These are phyloP conservation scores for Syncephalastrum sp. DNA, from an alignment of 371 early-diverging fungal genomes.

Conservation along the genomic window DNA sequence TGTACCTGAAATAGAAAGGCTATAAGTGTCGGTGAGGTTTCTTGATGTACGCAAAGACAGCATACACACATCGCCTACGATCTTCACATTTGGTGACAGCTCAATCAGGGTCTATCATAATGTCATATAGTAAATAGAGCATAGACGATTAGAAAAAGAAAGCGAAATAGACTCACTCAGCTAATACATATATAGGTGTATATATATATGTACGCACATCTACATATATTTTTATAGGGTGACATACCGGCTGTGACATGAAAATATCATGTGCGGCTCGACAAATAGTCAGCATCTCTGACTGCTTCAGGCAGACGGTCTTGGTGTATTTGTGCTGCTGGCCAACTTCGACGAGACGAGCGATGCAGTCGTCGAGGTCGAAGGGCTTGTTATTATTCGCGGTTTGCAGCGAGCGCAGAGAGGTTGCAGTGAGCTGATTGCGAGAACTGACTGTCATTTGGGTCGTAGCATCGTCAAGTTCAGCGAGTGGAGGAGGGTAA, in stretches of 20 bases:
- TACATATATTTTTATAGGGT: not conserved
- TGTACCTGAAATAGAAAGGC: slow-evolving; percentile 59
- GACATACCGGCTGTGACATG: slow-evolving; percentile 69
- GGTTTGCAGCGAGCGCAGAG: not conserved
- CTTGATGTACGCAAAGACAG: too few relatives aligned
- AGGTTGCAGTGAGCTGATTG: slow-evolving; percentile 4
- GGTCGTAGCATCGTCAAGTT: slow-evolving; percentile 1
- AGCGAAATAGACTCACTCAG: too few relatives aligned
- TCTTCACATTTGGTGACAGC: slow-evolving; percentile 88
- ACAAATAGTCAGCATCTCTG: slow-evolving; percentile 82
- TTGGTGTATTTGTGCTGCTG: slow-evolving; percentile 65
- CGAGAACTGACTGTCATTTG: too few relatives aligned
- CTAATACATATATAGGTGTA: not conserved
- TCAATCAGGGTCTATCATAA: slow-evolving; percentile 67
- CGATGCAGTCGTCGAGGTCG: slow-evolving; percentile 77
- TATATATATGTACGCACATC: not conserved
- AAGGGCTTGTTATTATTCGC: slow-evolving; percentile 19
- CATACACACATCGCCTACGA: slow-evolving; percentile 61
- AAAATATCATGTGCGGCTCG: slow-evolving; percentile 79
- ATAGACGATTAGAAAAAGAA: not conserved
- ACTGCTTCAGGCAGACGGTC: slow-evolving; percentile 62
- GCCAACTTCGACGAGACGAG: slow-evolving; percentile 70
- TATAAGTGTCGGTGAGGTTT: too few relatives aligned
- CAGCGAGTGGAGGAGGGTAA: too few relatives aligned
- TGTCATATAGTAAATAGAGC: not conserved